A percentile compares a stretch with the other conserved stretches of the same genome.
phyloP scores from a whole-genome alignment of 23 red algal species.

The Chondrus crispus region DNA sequence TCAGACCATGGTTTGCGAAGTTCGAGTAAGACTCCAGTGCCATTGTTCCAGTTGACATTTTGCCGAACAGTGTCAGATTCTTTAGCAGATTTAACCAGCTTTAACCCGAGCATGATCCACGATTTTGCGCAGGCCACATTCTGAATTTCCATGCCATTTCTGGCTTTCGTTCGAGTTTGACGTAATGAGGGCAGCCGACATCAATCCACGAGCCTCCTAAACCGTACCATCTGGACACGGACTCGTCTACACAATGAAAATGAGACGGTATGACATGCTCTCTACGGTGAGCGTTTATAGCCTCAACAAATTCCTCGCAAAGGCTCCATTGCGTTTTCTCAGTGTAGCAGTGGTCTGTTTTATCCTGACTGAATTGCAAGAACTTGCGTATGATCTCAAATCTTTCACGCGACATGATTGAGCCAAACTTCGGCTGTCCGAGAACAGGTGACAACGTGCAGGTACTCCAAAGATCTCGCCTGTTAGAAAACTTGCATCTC shows the following conservation, averaged over 20 bases:
- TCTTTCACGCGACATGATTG: not conserved
- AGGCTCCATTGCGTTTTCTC: not conserved
- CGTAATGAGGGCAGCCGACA: not conserved
- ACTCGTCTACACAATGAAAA: constrained; percentile 1
- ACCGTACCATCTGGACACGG: constrained; percentile 1
- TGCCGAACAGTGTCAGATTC: not conserved
- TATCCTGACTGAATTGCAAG: not conserved
- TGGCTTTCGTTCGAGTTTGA: not conserved
- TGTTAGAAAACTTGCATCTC: not conserved
- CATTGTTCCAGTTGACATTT: not conserved
- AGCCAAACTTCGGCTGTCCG: not conserved
- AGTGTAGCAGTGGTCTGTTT: not conserved
- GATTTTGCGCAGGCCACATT: not conserved
- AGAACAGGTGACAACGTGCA: not conserved
- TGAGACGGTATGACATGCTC: not conserved
- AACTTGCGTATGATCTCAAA: not conserved
- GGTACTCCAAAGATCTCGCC: not conserved
- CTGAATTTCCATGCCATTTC: constrained; percentile 17
- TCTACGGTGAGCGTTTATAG: not conserved
- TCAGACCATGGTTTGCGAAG: not conserved
- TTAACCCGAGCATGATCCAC: not conserved
- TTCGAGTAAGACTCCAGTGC: not conserved
- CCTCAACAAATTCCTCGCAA: constrained; percentile 1
- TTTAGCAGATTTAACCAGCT: not conserved
- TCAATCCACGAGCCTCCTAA: not conserved